These are phyloP conservation scores for Didymella arachidicola DNA, from an alignment of 2,329 filamentous ascomycete genomes.

Conservation along the genomic window DNA sequence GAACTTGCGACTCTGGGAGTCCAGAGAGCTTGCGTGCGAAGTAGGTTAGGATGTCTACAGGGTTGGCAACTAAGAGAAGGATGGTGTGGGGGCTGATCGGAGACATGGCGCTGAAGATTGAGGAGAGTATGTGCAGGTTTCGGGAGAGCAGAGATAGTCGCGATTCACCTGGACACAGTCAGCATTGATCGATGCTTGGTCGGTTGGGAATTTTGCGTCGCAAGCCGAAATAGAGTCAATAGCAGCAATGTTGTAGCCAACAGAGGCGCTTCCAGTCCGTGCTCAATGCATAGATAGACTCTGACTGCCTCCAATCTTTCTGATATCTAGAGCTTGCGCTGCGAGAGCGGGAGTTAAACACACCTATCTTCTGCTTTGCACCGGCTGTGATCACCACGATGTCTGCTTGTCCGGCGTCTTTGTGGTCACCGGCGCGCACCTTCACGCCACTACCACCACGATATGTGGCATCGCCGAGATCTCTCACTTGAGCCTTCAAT, in stretches of 20 bases:
- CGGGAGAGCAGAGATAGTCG: constrained; percentile 57
- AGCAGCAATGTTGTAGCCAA: too few relatives aligned
- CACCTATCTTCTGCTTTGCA: constrained; percentile 58
- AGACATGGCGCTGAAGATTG: constrained; percentile 58
- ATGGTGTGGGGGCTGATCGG: constrained; percentile 59
- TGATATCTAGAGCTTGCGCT: too few relatives aligned
- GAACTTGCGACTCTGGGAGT: constrained; percentile 58
- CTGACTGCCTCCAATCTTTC: too few relatives aligned
- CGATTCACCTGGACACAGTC: constrained; percentile 51
- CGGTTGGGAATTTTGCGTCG: too few relatives aligned
- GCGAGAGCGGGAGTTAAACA: neutral
- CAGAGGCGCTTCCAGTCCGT: too few relatives aligned
- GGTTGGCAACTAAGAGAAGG: constrained; percentile 62
- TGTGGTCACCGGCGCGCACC: constrained; percentile 55
- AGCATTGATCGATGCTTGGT: constrained; percentile 1
- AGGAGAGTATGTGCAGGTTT: constrained; percentile 59
- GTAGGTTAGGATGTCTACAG: constrained; percentile 63
- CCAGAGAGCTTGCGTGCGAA: constrained; percentile 59
- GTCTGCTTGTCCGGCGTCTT: constrained; percentile 62
- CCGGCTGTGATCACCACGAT: constrained; percentile 64
- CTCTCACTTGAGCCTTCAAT: constrained; percentile 60
- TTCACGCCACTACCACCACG: constrained; percentile 54
- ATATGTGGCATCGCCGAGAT: constrained; percentile 61
- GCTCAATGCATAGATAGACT: too few relatives aligned
- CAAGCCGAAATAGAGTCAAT: too few relatives aligned